Base-by-base conservation (phyloP, 108 stramenopile genomes). In the Nannochloropsis gaditana region DNA sequence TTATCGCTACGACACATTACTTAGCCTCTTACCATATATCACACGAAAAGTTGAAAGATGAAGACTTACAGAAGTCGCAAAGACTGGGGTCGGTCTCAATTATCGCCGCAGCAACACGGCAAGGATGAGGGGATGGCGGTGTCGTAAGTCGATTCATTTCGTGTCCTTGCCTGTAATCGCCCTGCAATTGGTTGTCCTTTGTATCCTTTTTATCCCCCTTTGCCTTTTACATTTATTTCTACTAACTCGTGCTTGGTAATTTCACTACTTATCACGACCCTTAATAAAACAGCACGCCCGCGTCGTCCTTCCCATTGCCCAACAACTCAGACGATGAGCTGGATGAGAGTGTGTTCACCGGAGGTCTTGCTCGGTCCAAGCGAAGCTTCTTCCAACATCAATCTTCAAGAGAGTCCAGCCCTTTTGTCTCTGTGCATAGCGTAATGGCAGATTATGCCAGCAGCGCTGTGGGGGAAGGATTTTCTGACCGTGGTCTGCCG, bases 281-380 rank as follows among this genome's bases (percentile, higher is more conserved):
- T 5, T n/a, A 73, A 73, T 6, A 73, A 4, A 5, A 73, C 8
- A 73, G 59, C n/a, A n/a, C 19, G 19, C 2, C 59, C 59, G 59
- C 8, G 19, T 73, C 8, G 59, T 4, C 59, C 15, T 73, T 73
- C 59, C 59, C 4, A n/a, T 73, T 73, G n/a, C 59, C 59, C 3
- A 15, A 73, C 59, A n/a, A 73, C 8, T 73, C 59, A 73, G 59
- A 73, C n/a, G 59, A 73, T 73, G 59, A 73, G 4, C 59, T 73
- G 59, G 59, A 73, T n/a, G 59, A 73, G 19, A 73, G 59, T n/a
- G 59, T 73, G 19, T 73, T 73, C 6, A 73, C 59, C 59, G 59
- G 59, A n/a, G 59, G 15, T n/a, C 4, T n/a, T n/a, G n/a, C 19
- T 4, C 59, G 59, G 59, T 15, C 59, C 59, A 73, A 73, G 19